These are phyloP conservation scores for Leucosporidium scottii DNA, from an alignment of 768 basidiomycete genomes.

Conservation along the genomic window DNA sequence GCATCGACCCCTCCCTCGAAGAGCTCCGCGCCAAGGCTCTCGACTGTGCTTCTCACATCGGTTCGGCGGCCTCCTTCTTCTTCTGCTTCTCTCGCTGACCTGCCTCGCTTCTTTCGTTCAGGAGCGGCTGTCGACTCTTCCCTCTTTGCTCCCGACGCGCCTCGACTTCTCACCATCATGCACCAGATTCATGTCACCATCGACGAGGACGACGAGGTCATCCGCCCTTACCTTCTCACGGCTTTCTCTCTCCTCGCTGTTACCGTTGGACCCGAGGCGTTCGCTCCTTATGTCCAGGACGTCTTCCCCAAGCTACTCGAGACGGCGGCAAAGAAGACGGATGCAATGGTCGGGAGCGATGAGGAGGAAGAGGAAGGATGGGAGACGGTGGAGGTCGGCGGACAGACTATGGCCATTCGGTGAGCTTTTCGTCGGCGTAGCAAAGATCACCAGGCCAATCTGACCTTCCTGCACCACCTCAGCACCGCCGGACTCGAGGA, in stretches of 20 bases:
- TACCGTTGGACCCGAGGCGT: constrained; percentile 65
- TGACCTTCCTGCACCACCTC: background rate
- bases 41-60: constrained; percentile 83
- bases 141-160: constrained; percentile 67
- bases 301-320: constrained; percentile 74
- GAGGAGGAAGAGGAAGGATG: constrained; percentile 4
- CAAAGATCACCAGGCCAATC: too few species aligned
- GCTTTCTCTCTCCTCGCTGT: constrained; percentile 88
- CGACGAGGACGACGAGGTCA: constrained; percentile 61
- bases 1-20: constrained; percentile 58
- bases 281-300: constrained; percentile 74
- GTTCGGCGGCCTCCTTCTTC: constrained; percentile 42
- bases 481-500: constrained; percentile 2
- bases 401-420: background rate
- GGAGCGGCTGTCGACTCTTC: constrained; percentile 33
- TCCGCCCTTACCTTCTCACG: constrained; percentile 63
- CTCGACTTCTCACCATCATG: constrained; percentile 61
- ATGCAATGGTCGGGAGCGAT: constrained; percentile 37
- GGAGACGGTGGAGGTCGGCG: background rate
- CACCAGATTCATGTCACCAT: constrained; percentile 67
- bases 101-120: too few species aligned
- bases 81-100: too few species aligned
- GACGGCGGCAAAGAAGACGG: constrained; percentile 71
- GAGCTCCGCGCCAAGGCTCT: constrained; percentile 70
- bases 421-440: too few species aligned